phyloP scores from a whole-genome alignment of 2,329 filamentous ascomycete genomes.

The Lasiodiplodia theobromae region DNA sequence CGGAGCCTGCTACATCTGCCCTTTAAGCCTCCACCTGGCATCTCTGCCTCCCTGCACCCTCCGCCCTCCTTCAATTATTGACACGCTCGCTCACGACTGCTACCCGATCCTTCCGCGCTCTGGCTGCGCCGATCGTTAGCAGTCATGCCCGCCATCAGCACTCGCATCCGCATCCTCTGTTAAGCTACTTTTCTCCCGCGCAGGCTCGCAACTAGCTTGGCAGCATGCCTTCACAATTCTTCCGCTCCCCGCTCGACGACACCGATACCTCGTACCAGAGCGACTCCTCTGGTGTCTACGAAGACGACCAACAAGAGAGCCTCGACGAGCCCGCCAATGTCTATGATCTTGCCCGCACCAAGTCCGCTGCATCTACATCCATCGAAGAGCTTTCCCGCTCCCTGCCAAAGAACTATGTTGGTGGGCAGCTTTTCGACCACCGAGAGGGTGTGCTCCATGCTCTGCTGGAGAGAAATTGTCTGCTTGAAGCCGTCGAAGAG shows the following conservation, averaged over 20 bases:
- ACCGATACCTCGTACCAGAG: constrained; percentile 15
- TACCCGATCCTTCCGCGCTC: neutral
- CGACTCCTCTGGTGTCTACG: constrained; percentile 6
- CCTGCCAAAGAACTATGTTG: neutral
- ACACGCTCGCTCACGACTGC: neutral
- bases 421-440: constrained; percentile 24
- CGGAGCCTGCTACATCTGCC: constrained; percentile 2
- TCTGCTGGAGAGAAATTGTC: constrained; percentile 53
- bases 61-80: neutral
- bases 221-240: constrained; percentile 25
- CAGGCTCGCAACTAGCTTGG: constrained; percentile 12
- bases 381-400: constrained; percentile 27
- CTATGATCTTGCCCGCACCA: constrained; percentile 21
- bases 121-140: constrained; percentile 22
- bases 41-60: neutral
- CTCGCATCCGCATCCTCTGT: constrained; percentile 4
- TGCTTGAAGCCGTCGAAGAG: constrained; percentile 48
- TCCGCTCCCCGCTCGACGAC: constrained; percentile 24
- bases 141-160: constrained; percentile 14
- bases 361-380: constrained; percentile 20
- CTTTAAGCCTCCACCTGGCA: constrained; percentile 20
- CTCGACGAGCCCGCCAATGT: constrained; percentile 2
- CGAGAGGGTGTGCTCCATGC: constrained; percentile 53
- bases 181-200: constrained; percentile 10
- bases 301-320: neutral